phyloP scores from a whole-genome alignment of 495 filamentous ascomycete genomes.

The Penicillium cinerascens region DNA sequence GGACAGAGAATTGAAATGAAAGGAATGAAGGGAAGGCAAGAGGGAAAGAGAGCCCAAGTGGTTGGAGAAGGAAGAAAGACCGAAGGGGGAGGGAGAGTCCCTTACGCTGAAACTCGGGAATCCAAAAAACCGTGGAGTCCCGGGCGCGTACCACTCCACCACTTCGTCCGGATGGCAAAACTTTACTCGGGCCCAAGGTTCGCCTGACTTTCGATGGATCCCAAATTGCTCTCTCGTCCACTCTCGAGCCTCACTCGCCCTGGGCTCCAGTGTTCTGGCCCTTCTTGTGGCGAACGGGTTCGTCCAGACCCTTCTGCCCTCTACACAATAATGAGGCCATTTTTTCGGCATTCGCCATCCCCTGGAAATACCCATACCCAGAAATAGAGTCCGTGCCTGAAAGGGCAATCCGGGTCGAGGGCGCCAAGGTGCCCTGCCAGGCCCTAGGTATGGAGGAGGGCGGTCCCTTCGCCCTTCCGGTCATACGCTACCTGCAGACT shows the following conservation, averaged over 20 bases:
- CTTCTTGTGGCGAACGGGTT: conserved; percentile 7
- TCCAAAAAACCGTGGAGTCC: not conserved
- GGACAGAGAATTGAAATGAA: conserved; percentile 33
- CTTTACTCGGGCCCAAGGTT: conserved; percentile 7
- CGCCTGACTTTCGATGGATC: not conserved
- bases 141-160: not conserved
- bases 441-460: conserved; percentile 20
- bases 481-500: conserved; percentile 7
- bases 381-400: not conserved
- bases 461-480: not conserved
- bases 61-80: conserved; percentile 8
- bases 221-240: not conserved
- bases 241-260: not conserved
- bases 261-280: conserved; percentile 2
- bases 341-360: not conserved
- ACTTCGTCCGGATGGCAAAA: not conserved
- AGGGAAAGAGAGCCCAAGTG: conserved; percentile 13
- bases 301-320: conserved; percentile 6
- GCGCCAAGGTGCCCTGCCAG: not conserved
- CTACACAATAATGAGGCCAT: not conserved
- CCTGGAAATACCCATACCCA: not conserved
- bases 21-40: conserved; percentile 24
- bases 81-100: conserved; percentile 10
- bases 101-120: conserved; percentile 5
- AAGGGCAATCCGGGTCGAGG: not conserved